Base-by-base conservation (phyloP, 495 filamentous ascomycete genomes). In the Podospora anserina region DNA sequence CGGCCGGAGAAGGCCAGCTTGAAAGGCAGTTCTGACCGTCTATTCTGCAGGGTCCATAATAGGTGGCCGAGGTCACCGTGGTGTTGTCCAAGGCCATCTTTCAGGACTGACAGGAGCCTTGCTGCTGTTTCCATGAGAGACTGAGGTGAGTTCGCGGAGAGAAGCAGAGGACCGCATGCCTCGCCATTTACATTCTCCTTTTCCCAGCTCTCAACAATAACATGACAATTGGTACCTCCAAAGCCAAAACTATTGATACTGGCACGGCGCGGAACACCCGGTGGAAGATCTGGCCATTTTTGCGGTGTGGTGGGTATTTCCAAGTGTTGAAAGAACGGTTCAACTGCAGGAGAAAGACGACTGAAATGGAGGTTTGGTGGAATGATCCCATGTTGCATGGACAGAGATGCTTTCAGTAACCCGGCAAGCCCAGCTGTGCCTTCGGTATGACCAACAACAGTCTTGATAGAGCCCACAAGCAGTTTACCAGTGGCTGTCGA, bases 391-490 rank as follows among this genome's bases (percentile, higher is more conserved):
- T 78, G 82, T 61, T 88, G 83, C 13, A 89, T 72, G 63, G 83
- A 54, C 7, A 64, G 20, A 13, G 82, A 73, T 3, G 80, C 78
- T 66, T 89, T 88, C n/a, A 88, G 77, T 0, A 88, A 64, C 0
- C 80, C 81, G 2, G 83, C 79, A 15, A 89, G 71, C 0, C 86
- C 86, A 63, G 78, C 80, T 1, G 79, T 73, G 1, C 79, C 85
- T 72, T 88, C 87, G 2, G 80, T 67, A 69, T 89, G 87, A 1
- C 86, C 85, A 28, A 87, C 80, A 65, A 86, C 85, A 0, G 80
- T 76, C 64, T 89, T 89, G 1, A 88, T 72, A 0, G 83, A 84
- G 1, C 85, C 86, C 32, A 89, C 76, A 61, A 80, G 78, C 11
- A 85, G 71, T 0, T 80, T 78, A 0, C 78, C 70, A 11, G 63